Evolutionary conservation across 805 yeast genomes (phyloP), one percentile per base, ranked within the genome.

Genomic region (Starmerella bombicola): DNA sequence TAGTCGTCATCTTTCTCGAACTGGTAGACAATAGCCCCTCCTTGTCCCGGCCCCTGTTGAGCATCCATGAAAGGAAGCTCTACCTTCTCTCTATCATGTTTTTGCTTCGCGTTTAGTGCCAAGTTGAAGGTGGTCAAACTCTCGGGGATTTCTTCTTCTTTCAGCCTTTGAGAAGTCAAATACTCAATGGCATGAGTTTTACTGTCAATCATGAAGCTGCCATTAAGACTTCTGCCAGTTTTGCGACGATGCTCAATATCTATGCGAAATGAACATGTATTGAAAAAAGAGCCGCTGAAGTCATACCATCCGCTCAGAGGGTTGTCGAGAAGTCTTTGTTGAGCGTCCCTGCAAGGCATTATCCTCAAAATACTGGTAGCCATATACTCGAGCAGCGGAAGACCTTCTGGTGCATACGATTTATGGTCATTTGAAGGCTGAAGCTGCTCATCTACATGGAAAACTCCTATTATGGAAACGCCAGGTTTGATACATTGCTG

Each of bases 1-100:
- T 86, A 88, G 59, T 88, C 98, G 58, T 88, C 98, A 59, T 88
- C 97, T 56, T 86, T 83, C 54, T 91, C 97, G 57, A 77, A 91
- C 56, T 91, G 91, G 56, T 88, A 88, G 3, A 88, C 93, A 50
- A 91, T 86, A 1, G 98, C 96, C 16, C 97, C 95, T 40, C 94
- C 95, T 23, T 68, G 60, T 15, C 66, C 64, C 25, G 62, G 65
- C 10, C 57, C 48, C 42, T 72, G 67, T 55, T 88, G 97, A 0
- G 97, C 97, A 49, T 80, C 81, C 65, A 88, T 64, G 58, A 68
- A 88, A n/a, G 98, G 98, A 44, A 88, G 65, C 35, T 80, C 93
- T 3, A 91, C 95, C 46, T 80, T 76, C 20, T 83, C 94, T 45
- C 75, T 73, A 0, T 93, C 95, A 34, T 68, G 55, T 47, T 71